Base-by-base conservation (phyloP, 2,329 filamentous ascomycete genomes). In the Fusarium subglutinans region DNA sequence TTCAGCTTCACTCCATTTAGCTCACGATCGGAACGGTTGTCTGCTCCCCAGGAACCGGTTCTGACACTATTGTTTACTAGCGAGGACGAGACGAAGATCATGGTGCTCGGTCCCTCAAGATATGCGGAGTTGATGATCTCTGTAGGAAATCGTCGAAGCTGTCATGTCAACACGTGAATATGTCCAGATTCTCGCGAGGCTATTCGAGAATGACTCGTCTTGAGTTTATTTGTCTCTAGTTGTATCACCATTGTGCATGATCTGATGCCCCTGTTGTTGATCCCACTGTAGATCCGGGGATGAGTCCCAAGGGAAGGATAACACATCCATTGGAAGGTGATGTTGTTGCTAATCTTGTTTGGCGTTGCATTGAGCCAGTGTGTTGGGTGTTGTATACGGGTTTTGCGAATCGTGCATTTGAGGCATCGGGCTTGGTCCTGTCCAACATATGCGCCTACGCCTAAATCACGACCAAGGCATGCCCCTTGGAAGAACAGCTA, bases 261-360 rank as follows among this genome's bases (percentile, higher is more conserved):
- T 66, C 17, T 47, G 40, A 57, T 17, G 20, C 28, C 26, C 56
- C n/a, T 33, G 6, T 8, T 45, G 51, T 20, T 47, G 53, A 50
- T 66, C 53, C 8, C 22, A 43, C 51, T 50, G 47, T 41, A 70
- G 35, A 69, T 72, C 70, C n/a, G 51, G 62, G 44, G 69, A 51
- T 33, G 22, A 35, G 40, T 4, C 5, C 44, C 62, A 14, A 8
- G 3, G 8, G 20, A 6, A 7, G 2, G 22, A 17, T 17, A 38
- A 18, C 24, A 22, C 38, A 38, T 45, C 17, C 24, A 22, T 45
- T 40, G 10, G 8, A 8, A 6, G 8, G 14, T 54, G 0, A 17
- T 6, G 0, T 18, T 41, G 0, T 13, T 40, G 14, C 7, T 28
- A 54, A 40, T 54, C 10, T 54, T n/a, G 24, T 18, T 30, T 11